Base-by-base conservation (phyloP, 345 rosid genomes). In the Lumnitzera racemosa region DNA sequence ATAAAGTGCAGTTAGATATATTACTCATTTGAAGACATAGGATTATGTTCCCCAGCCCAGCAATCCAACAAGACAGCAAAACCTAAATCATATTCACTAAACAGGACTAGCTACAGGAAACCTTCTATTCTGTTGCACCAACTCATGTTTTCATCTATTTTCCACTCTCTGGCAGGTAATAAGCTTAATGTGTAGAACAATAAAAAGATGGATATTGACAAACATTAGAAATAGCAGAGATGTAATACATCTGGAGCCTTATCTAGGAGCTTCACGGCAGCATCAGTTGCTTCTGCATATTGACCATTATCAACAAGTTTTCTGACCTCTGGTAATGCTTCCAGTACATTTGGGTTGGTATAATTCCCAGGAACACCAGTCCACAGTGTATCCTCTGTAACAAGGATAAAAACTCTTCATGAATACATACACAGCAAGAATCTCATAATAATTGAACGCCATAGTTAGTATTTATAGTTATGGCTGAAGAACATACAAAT, bases 351-450 rank as follows among this genome's bases (percentile, higher is more conserved):
- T 0, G 83, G 87, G 61, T 90, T 74, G 11, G 89, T 80, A 56
- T 94, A 89, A 57, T 81, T 70, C 24, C 84, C 86, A 0, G 97
- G 91, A 31, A 58, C 77, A 52, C 98, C 97, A 4, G 95, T 87
- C 97, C 97, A 90, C 9, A 89, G 83, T 0, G 97, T 86, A 64
- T 90, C 97, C 82, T 87, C 91, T 92, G 64, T 64, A 78, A 56
- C 51, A 49, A 52, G 63, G 51, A 55, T 31, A 52, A 49, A 10
- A 13, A 55, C 11, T 15, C 31, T 8, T 12, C 29, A n/a, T 53
- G 36, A 53, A 31, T 24, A 23, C 56, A 53, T 15, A 17, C 3
- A 11, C 56, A 12, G 24, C 56, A 36, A 11, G 23, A 53, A 15
- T 36, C 43, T 36, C 43, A 36, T 1, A 36, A 36, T 36, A 36